A percentile compares a stretch with the other conserved stretches of the same genome.
These are phyloP conservation scores for Ceratocystis destructans DNA, from an alignment of 2,329 filamentous ascomycete species.

Conservation along the genomic window DNA sequence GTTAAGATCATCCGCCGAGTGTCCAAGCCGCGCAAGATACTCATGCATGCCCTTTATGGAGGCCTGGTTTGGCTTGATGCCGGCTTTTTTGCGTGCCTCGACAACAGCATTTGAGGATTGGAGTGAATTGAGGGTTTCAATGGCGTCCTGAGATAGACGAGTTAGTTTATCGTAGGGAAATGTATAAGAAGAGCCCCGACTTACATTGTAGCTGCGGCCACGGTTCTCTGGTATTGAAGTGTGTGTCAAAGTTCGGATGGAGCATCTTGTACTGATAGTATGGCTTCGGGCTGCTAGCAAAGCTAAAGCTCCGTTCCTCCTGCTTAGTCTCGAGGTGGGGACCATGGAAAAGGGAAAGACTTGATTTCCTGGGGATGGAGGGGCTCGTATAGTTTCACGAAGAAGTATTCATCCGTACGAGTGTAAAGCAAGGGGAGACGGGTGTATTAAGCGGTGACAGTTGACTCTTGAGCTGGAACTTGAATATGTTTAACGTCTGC, in stretches of 20 bases:
- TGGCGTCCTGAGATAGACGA: slow-evolving; percentile 53
- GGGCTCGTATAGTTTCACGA: too few relatives aligned
- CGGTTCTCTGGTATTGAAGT: background rate
- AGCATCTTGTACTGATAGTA: background rate
- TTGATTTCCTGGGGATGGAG: too few relatives aligned
- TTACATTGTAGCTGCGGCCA: slow-evolving; percentile 8
- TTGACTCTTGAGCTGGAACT: too few relatives aligned
- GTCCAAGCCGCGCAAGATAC: slow-evolving; percentile 65
- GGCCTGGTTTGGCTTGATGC: slow-evolving; percentile 53
- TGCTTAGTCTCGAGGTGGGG: background rate
- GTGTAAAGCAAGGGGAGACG: too few relatives aligned
- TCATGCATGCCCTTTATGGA: slow-evolving; percentile 66
- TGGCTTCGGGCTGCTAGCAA: background rate
- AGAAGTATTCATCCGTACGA: too few relatives aligned
- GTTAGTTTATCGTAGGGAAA: background rate
- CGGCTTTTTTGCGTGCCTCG: slow-evolving; percentile 62
- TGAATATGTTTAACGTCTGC: too few relatives aligned
- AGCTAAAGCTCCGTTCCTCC: background rate
- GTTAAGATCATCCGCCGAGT: slow-evolving; percentile 46
- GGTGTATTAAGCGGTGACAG: too few relatives aligned
- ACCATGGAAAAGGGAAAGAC: background rate
- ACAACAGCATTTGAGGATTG: slow-evolving; percentile 78
- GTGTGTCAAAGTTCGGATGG: background rate
- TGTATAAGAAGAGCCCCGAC: background rate
- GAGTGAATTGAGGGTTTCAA: slow-evolving; percentile 73